A percentile compares a stretch with the other conserved stretches of the same genome.
phyloP scores from a whole-genome alignment of 306 rosid genomes.

The Casuarina equisetifolia region DNA sequence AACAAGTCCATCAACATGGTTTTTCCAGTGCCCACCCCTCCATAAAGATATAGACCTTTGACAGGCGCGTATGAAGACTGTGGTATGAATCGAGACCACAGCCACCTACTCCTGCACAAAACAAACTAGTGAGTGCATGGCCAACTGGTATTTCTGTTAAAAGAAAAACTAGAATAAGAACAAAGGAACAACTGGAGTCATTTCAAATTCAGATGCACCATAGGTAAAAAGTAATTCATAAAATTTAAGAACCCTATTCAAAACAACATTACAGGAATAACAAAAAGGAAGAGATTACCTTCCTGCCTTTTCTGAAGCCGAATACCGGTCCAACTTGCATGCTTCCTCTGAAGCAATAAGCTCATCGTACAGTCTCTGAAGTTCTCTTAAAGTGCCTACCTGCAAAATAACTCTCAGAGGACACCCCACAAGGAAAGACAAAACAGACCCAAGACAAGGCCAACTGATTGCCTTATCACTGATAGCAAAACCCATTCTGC shows the following conservation, averaged over 20 bases:
- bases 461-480: background rate
- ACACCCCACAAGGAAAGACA: constrained; percentile 22
- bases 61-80: constrained; percentile 80
- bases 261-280: constrained; percentile 4
- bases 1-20: constrained; percentile 99
- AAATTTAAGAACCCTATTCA: background rate
- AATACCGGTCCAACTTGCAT: constrained; percentile 71
- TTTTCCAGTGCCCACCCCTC: constrained; percentile 99
- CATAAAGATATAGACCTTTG: constrained; percentile 88
- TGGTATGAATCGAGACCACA: constrained; percentile 92
- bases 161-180: background rate
- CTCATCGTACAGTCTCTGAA: constrained; percentile 90
- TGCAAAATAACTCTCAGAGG: constrained; percentile 31
- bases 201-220: constrained; percentile 9
- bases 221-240: background rate
- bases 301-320: constrained; percentile 59
- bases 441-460: background rate
- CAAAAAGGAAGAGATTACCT: constrained; percentile 48
- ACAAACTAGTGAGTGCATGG: constrained; percentile 1
- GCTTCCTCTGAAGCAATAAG: constrained; percentile 64
- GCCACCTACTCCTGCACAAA: constrained; percentile 74
- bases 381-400: constrained; percentile 76
- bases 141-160: background rate
- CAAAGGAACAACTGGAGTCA: constrained; percentile 7
- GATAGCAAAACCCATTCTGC: background rate